Conservation (phyloP, 2,329 filamentous ascomycete species). For the Alternaria gaisen region DNA sequence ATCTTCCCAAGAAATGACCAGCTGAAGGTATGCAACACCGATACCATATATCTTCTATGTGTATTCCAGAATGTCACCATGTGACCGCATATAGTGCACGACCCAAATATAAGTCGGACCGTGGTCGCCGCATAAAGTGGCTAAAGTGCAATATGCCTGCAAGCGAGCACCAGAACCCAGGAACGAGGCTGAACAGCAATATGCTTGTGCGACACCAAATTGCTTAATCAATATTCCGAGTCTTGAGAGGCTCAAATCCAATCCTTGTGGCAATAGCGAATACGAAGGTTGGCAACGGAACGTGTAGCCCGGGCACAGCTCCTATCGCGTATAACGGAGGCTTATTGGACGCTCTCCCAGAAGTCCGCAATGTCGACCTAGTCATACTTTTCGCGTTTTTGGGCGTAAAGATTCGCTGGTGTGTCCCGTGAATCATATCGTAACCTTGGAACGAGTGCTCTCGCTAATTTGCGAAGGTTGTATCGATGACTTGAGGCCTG, state of each 20-base stretch:
- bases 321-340: background rate
- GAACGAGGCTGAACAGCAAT: conserved; percentile 13
- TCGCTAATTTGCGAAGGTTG: background rate
- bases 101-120: conserved; percentile 39
- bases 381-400: background rate
- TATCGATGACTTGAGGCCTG: background rate
- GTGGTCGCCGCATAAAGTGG: conserved; percentile 36
- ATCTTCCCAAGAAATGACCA: background rate
- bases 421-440: background rate
- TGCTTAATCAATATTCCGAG: conserved; percentile 12
- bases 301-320: conserved; percentile 8
- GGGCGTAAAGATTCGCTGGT: background rate
- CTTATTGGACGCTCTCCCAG: background rate
- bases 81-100: conserved; percentile 28
- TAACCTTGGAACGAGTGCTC: background rate
- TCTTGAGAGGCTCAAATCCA: background rate
- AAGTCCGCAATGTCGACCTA: background rate
- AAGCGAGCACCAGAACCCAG: conserved; percentile 15
- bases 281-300: conserved; percentile 7
- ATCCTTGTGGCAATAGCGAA: background rate
- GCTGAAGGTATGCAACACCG: background rate
- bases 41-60: conserved; percentile 14
- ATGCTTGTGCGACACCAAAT: conserved; percentile 20
- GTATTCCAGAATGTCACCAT: conserved; percentile 21
- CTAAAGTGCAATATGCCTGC: conserved; percentile 24